Evolutionary conservation across 1,284 basidiomycete species (phyloP).

Genomic region (Moniliophthora roreri): DNA sequence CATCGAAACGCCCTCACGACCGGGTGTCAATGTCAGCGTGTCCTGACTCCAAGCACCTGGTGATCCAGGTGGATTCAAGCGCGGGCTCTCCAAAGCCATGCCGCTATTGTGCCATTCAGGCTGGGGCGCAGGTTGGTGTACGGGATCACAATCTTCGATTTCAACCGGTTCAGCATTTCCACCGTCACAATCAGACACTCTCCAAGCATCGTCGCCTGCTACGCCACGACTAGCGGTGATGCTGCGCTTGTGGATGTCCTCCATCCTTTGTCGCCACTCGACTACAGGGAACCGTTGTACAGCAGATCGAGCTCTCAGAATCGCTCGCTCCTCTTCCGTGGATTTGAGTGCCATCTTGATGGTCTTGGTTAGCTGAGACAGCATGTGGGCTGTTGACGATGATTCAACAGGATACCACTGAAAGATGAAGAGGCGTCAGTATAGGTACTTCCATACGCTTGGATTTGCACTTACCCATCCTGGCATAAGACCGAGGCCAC

Average conservation of each 20-base stretch:
- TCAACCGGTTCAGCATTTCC: slow-evolving; percentile 45
- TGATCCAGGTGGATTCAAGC: slow-evolving; percentile 29
- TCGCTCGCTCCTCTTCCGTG: slow-evolving; percentile 84
- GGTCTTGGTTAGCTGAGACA: slow-evolving; percentile 92
- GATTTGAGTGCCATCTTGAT: slow-evolving; percentile 93
- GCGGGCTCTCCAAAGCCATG: slow-evolving; percentile 27
- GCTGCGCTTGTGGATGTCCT: slow-evolving; percentile 89
- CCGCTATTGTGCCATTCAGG: slow-evolving; percentile 56
- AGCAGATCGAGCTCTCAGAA: slow-evolving; percentile 88
- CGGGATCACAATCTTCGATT: slow-evolving; percentile 50
- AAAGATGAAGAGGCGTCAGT: slow-evolving; percentile 14
- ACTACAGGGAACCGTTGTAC: slow-evolving; percentile 95
- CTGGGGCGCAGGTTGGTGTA: slow-evolving; percentile 47
- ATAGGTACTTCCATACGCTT: background rate
- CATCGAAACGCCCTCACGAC: background rate
- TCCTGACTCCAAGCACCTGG: slow-evolving; percentile 54
- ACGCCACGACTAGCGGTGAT: slow-evolving; percentile 69
- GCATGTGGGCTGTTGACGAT: slow-evolving; percentile 86
- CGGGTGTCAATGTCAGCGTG: no score
- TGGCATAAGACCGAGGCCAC: slow-evolving; percentile 93
- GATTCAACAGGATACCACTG: slow-evolving; percentile 97
- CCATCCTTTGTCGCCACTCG: slow-evolving; percentile 92
- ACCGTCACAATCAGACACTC: slow-evolving; percentile 67
- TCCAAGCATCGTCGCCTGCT: slow-evolving; percentile 77
- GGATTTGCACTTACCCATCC: slow-evolving; percentile 76